A percentile compares a stretch with the other conserved stretches of the same genome.
phyloP scores from a whole-genome alignment of 345 rosid genomes.

The Chamaenerion angustifolium region DNA sequence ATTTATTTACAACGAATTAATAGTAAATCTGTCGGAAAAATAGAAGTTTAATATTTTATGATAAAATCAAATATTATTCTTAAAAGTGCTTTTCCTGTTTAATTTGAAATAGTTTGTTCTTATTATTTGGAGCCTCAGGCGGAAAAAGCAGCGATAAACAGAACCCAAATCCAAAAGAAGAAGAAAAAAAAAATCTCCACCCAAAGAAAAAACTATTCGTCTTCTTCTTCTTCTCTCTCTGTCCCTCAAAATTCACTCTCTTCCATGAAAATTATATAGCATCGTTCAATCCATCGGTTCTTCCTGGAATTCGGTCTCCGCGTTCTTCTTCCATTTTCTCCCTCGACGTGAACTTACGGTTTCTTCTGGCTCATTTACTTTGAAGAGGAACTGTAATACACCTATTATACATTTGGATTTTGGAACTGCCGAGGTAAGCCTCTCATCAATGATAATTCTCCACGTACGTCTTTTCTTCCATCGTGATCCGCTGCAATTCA shows the following conservation, averaged over 20 bases:
- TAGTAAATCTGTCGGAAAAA: too few relatives aligned
- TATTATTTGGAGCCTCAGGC: not conserved
- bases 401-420: not conserved
- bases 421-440: conserved; percentile 3
- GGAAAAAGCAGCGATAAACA: not conserved
- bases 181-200: not conserved
- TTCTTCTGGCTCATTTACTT: not conserved
- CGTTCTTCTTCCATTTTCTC: not conserved
- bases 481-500: not conserved
- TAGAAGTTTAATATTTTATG: too few relatives aligned
- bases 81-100: too few relatives aligned
- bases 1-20: too few relatives aligned
- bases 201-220: not conserved
- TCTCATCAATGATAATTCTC: not conserved
- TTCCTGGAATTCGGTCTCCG: not conserved
- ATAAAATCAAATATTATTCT: too few relatives aligned
- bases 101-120: not conserved
- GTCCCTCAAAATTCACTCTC: not conserved
- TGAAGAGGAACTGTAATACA: not conserved
- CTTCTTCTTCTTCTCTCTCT: conserved; percentile 1
- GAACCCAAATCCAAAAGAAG: not conserved
- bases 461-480: not conserved
- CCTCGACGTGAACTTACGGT: not conserved
- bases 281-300: not conserved
- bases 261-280: conserved; percentile 1